Conservation (phyloP, 208 protist species). For the Plasmodiophora brassicae region DNA sequence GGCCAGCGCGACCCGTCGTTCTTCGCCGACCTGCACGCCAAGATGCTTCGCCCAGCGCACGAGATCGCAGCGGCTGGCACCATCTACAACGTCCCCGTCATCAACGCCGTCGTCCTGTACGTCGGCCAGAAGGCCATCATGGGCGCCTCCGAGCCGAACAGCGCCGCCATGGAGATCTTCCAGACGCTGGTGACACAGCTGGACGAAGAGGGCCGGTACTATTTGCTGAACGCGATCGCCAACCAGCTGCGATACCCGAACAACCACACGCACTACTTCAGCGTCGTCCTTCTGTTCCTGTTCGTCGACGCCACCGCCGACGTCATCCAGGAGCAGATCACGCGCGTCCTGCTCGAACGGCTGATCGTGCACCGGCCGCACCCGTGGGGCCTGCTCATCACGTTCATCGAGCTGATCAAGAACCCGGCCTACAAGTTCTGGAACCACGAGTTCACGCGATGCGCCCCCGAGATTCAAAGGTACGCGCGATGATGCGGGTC, state of each 20-base stretch:
- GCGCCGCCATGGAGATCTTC: conserved; percentile 85
- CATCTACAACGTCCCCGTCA: conserved; percentile 76
- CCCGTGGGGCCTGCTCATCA: conserved; percentile 97
- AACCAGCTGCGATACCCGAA: conserved; percentile 99
- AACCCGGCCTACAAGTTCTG: conserved; percentile 85
- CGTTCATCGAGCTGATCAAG: conserved; percentile 98
- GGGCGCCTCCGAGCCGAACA: conserved; percentile 3
- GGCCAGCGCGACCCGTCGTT: conserved; percentile 71
- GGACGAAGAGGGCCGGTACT: conserved; percentile 83
- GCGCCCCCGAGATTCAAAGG: conserved; percentile 74
- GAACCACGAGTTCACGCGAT: conserved; percentile 82
- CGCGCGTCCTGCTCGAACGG: conserved; percentile 75
- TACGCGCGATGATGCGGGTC: too few relatives aligned
- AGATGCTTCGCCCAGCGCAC: conserved; percentile 61
- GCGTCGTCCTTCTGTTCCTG: conserved; percentile 87
- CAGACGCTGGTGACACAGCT: conserved; percentile 79
- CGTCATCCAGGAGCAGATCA: conserved; percentile 88
- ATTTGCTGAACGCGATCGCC: conserved; percentile 89
- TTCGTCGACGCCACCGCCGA: conserved; percentile 78
- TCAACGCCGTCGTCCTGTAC: conserved; percentile 95
- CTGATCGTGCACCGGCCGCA: conserved; percentile 94
- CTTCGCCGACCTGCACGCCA: conserved; percentile 70
- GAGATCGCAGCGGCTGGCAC: conserved; percentile 54
- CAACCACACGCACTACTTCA: conserved; percentile 98
- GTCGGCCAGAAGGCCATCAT: conserved; percentile 72